Evolutionary conservation across 441 rosid genomes (phyloP), one percentile per base, ranked within the genome.

Genomic region (Brassica hybrid): DNA sequence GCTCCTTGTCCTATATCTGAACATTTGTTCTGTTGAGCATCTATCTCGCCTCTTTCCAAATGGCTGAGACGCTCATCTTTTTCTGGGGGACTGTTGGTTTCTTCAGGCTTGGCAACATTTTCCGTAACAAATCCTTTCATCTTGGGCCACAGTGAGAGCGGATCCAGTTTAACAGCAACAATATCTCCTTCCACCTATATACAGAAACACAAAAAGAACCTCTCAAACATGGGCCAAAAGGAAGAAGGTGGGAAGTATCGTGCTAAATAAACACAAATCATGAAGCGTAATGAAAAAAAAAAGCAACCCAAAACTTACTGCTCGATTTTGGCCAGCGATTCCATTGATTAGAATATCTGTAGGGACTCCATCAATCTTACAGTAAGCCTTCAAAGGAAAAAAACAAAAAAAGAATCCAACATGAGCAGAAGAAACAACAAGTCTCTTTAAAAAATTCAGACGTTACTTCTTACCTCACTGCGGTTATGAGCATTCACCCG

Each of bases 401-500:
- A 64, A 0, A 1, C n/a, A n/a, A n/a, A n/a, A n/a, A n/a, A n/a
- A n/a, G n/a, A 6, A 57, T 41, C 56, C 65, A 58, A 13, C 50
- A 7, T 67, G 21, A 72, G 18, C 9, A 59, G 64, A 72, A 16
- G 73, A 72, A 67, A 66, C 12, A 66, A 32, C 8, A 41, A 60
- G 11, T 7, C 10, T 23, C 27, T 41, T n/a, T 25, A 18, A 69
- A 62, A 7, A 72, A n/a, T n/a, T 12, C 71, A 17, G 68, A 56
- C 67, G 56, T 36, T 12, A 59, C 41, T 56, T 81, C 87, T 66
- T 72, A 94, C 98, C 99, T 93, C 99, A 9, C 67, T 78, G 72
- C 89, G 83, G 75, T 93, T 91, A 86, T 95, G 90, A 76, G 97
- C 97, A 90, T 95, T 95, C 76, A 90, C 96, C 72, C 78, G 88